Percentiles rank a stretch among this genome's conserved stretches.
phyloP scores from a whole-genome alignment of 1,284 basidiomycete species.

The Porogramme epimiltina region DNA sequence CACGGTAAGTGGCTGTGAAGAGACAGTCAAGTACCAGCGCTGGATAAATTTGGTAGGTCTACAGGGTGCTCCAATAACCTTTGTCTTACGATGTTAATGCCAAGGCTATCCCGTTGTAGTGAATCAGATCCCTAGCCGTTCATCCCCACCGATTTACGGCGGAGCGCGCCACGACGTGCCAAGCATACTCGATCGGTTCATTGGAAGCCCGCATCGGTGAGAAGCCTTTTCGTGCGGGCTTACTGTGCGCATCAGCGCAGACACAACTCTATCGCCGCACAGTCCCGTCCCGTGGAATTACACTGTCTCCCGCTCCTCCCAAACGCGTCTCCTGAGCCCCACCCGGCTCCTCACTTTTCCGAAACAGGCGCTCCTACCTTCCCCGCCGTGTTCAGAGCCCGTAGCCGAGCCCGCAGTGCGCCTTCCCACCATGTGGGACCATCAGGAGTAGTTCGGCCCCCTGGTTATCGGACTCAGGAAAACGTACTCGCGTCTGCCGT shows the following conservation, averaged over 20 bases:
- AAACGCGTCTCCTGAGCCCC: background rate
- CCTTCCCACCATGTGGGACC: background rate
- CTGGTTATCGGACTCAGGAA: no score
- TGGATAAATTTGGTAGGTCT: no score
- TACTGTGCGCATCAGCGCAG: slow-evolving; percentile 10
- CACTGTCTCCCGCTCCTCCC: no score
- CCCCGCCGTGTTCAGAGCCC: background rate
- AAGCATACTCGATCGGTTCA: background rate
- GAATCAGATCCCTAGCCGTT: no score
- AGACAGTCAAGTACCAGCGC: no score
- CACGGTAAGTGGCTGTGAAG: no score
- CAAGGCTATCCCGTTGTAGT: no score
- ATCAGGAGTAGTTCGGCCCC: background rate
- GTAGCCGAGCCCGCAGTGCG: no score
- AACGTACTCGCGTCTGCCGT: no score
- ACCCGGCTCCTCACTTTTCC: background rate
- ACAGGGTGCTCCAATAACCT: no score
- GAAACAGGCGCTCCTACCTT: background rate
- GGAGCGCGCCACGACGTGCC: background rate
- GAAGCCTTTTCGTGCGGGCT: background rate
- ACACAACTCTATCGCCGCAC: slow-evolving; percentile 22
- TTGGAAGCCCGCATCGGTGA: background rate
- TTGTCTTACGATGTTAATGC: no score
- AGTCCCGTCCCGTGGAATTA: slow-evolving; percentile 5
- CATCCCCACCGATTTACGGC: no score